phyloP scores from a whole-genome alignment of 2,329 filamentous ascomycete species.

The Epichloe gansuensis region DNA sequence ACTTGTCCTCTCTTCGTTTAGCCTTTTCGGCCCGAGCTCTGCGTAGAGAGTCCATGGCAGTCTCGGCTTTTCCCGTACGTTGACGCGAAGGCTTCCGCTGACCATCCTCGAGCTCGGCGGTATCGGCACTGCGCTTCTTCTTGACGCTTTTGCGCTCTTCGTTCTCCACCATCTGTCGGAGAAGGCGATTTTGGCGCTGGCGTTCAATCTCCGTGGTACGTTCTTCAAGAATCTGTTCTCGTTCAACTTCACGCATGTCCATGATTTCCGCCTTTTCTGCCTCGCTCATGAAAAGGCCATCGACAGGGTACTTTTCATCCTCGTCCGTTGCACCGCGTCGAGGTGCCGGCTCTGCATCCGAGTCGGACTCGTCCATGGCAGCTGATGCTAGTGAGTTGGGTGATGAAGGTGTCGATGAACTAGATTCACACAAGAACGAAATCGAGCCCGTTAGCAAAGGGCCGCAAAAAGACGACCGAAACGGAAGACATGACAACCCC shows the following conservation, averaged over 20 bases:
- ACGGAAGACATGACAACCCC: neutral
- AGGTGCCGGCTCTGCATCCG: conserved; percentile 34
- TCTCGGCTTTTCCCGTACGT: conserved; percentile 41
- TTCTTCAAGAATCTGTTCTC: conserved; percentile 80
- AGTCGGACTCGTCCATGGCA: conserved; percentile 82
- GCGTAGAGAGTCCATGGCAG: conserved; percentile 59
- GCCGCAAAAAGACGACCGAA: neutral
- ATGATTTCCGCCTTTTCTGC: conserved; percentile 69
- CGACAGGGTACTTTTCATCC: conserved; percentile 65
- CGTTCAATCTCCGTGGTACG: conserved; percentile 73
- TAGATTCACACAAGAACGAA: conserved; percentile 20
- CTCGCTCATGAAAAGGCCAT: conserved; percentile 68
- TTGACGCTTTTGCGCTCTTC: conserved; percentile 39
- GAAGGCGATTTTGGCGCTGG: conserved; percentile 66
- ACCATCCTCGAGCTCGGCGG: conserved; percentile 67
- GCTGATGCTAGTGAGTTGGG: conserved; percentile 67
- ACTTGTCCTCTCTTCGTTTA: conserved; percentile 36
- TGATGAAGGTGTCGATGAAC: conserved; percentile 56
- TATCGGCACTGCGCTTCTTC: conserved; percentile 67
- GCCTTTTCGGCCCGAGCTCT: conserved; percentile 50
- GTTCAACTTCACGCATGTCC: conserved; percentile 77
- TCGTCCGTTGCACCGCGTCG: conserved; percentile 33
- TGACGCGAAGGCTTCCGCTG: conserved; percentile 58
- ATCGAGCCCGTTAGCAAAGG: conserved; percentile 4
- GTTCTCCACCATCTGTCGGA: conserved; percentile 65